Conservation (phyloP, 179 eudicot genomes). For the Gypsophila paniculata region DNA sequence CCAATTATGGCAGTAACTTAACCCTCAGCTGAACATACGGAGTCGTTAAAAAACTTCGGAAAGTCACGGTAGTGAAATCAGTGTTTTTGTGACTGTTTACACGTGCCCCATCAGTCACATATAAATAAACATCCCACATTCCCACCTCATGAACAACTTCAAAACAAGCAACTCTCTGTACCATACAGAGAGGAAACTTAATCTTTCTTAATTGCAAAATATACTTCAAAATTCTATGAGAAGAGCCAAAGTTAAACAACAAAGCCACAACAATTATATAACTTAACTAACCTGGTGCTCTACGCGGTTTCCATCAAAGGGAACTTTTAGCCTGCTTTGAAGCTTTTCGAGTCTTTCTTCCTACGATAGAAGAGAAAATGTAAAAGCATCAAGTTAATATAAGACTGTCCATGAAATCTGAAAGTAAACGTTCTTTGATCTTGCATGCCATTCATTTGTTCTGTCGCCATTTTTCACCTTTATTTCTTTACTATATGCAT, state of each 20-base stretch:
- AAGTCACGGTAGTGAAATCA: neutral
- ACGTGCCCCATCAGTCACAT: neutral
- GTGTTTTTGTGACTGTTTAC: neutral
- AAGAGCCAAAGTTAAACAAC: neutral
- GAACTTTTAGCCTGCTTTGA: slow-evolving; percentile 68
- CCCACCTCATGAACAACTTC: neutral
- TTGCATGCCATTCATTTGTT: neutral
- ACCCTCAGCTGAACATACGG: neutral
- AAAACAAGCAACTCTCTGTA: neutral
- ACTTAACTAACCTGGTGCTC: slow-evolving; percentile 73
- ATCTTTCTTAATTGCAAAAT: neutral
- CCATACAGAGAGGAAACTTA: neutral
- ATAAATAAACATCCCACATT: neutral
- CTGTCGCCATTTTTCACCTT: neutral
- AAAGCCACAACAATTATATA: neutral
- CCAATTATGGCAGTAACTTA: neutral
- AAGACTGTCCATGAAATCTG: neutral
- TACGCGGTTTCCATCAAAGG: slow-evolving; percentile 71
- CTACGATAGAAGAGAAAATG: slow-evolving; percentile 31
- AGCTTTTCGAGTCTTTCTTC: slow-evolving; percentile 80
- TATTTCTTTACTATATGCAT: neutral
- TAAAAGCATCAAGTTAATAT: slow-evolving; percentile 11
- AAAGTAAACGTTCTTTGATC: neutral
- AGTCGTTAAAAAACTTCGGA: neutral
- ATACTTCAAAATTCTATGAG: neutral